Percentiles rank a stretch among this genome's conserved stretches.
These are phyloP conservation scores for Myxozyma melibiosi DNA, from an alignment of 805 yeast species.

Conservation along the genomic window DNA sequence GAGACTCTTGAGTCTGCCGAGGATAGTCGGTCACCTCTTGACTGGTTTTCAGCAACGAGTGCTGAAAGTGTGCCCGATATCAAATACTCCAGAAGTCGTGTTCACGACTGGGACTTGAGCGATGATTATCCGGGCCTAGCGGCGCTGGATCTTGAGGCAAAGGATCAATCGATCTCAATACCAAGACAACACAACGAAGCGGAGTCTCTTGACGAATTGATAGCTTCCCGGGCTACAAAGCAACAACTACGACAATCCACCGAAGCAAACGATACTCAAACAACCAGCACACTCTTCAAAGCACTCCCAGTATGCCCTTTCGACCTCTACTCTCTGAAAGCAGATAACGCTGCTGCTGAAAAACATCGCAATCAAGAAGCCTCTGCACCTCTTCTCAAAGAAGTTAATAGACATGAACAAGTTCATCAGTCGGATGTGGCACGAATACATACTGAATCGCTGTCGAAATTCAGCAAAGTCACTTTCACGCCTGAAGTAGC, in stretches of 20 bases:
- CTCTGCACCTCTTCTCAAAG: background rate
- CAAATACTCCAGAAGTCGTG: too few species aligned
- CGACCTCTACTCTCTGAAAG: background rate
- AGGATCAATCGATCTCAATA: background rate
- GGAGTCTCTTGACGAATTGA: conserved; percentile 5
- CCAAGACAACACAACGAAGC: too few species aligned
- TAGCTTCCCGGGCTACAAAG: conserved; percentile 1
- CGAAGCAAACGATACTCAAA: background rate
- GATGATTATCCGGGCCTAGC: background rate
- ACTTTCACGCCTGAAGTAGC: conserved; percentile 5
- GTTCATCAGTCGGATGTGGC: too few species aligned
- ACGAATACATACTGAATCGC: too few species aligned
- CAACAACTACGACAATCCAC: background rate
- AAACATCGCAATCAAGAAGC: background rate
- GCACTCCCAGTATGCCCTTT: conserved; percentile 10
- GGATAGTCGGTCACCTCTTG: background rate
- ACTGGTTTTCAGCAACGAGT: background rate
- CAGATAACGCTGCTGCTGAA: background rate
- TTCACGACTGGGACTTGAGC: conserved; percentile 9
- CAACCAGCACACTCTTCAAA: background rate
- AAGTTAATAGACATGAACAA: too few species aligned
- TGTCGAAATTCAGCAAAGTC: background rate
- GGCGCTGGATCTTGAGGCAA: background rate
- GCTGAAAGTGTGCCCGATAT: too few species aligned
- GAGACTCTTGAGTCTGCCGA: background rate